Evolutionary conservation across 139 green algal species (phyloP), one percentile per base, ranked within the genome.

Genomic region (Chlorella vulgaris): DNA sequence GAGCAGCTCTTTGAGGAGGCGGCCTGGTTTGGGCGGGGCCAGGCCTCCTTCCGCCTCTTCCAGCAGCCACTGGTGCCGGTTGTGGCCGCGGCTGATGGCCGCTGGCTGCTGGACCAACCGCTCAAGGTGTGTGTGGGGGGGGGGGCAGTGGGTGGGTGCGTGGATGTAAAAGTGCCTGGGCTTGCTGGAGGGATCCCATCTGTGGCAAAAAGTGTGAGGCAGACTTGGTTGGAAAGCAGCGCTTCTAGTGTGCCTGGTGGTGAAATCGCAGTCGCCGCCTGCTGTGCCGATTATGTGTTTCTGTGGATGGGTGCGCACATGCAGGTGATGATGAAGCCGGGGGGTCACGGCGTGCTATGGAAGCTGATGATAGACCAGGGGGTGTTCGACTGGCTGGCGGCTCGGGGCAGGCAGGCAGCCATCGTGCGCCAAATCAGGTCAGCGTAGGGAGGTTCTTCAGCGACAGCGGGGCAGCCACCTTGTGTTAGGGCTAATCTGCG

Each of bases 301-400:
- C n/a, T n/a, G n/a, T n/a, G n/a, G n/a, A n/a, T n/a, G n/a, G n/a
- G n/a, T n/a, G n/a, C n/a, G n/a, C n/a, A n/a, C n/a, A 31, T 4
- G 38, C 60, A 85, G 62, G 81, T 89, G 13, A 88, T 97, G 82
- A 90, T 98, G 81, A 98, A 98, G 88, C 97, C 97, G 7, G 96
- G 97, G 31, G 97, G 97, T 15, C 97, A 99, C 83, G 97, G 97
- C 19, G 97, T 94, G 47, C 97, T 99, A 76, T 99, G 97, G 97
- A 99, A 99, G 91, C 92, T 99, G 22, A 97, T 98, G 93, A 84
- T 89, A 26, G 97, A 99, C 85, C 80, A 95, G 74, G 96, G 94
- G 26, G 87, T 96, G 61, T 98, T 97, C 58, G 85, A 89, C 69
- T 98, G 94, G 94, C 84, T 98, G 39, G 82, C 38, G 7, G 78